phyloP scores from a whole-genome alignment of 305 asterid genomes.

The Fraxinus nigra region DNA sequence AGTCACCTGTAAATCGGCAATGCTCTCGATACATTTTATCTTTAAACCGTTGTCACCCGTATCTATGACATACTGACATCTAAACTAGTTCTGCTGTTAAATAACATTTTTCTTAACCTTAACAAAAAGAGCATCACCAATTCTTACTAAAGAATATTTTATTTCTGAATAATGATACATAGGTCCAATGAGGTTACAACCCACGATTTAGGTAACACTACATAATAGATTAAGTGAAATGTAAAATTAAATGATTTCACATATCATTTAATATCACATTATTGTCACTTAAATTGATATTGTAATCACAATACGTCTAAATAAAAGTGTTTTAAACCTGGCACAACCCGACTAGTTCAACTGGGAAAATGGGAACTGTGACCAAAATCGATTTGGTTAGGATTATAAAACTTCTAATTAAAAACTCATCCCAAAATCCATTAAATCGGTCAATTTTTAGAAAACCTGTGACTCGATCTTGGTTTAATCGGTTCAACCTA shows the following conservation, averaged over 20 bases:
- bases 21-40: no score
- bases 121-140: no score
- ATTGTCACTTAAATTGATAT: not conserved
- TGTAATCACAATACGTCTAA: not conserved
- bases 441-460: not conserved
- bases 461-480: not conserved
- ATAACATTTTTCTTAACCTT: no score
- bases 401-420: not conserved
- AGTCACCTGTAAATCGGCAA: no score
- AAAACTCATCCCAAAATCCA: no score
- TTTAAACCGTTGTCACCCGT: no score
- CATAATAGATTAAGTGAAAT: not conserved
- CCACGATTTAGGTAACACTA: not conserved
- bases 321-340: no score
- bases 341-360: not conserved
- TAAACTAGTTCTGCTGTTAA: not conserved
- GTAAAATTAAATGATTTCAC: no score
- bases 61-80: not conserved
- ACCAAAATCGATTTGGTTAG: not conserved
- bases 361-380: no score
- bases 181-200: not conserved
- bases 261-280: no score
- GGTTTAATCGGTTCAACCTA: not conserved
- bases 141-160: no score
- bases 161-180: no score